Evolutionary conservation across 495 filamentous ascomycete genomes (phyloP).

Genomic region (Recurvomyces mirabilis): DNA sequence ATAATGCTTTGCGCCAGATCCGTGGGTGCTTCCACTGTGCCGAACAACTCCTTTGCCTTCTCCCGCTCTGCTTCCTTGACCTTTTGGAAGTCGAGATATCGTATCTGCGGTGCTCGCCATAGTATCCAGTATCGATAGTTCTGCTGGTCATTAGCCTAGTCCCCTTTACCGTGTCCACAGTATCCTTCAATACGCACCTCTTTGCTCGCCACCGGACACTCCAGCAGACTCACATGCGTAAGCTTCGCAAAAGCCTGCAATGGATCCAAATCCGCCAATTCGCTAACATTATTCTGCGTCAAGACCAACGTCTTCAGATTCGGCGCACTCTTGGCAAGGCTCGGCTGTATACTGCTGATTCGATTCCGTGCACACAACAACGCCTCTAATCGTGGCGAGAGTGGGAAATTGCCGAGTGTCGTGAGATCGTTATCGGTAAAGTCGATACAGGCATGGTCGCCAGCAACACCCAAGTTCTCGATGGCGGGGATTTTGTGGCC

Average conservation of each 20-base stretch:
- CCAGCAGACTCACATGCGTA: slow-evolving; percentile 68
- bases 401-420: slow-evolving; percentile 82
- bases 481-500: slow-evolving; percentile 96
- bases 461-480: slow-evolving; percentile 91
- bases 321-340: slow-evolving; percentile 60
- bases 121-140: slow-evolving; percentile 87
- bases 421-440: slow-evolving; percentile 97
- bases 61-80: slow-evolving; percentile 75
- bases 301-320: slow-evolving; percentile 68
- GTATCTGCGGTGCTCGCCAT: slow-evolving; percentile 70
- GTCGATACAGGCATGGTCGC: slow-evolving; percentile 86
- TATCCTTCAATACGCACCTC: slow-evolving; percentile 66
- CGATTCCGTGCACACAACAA: slow-evolving; percentile 87
- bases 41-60: slow-evolving; percentile 69
- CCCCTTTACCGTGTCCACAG: not conserved
- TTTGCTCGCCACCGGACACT: slow-evolving; percentile 83
- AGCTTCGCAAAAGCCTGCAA: slow-evolving; percentile 55
- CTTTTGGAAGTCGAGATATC: slow-evolving; percentile 88
- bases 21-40: slow-evolving; percentile 61
- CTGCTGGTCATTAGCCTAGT: slow-evolving; percentile 41
- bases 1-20: slow-evolving; percentile 53
- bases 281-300: slow-evolving; percentile 37
- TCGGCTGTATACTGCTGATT: slow-evolving; percentile 64
- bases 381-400: slow-evolving; percentile 72
- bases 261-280: slow-evolving; percentile 70